Evolutionary conservation across 2,329 filamentous ascomycete species (phyloP), one percentile per base, ranked within the genome.

Genomic region (Ophiostoma angusticollis): DNA sequence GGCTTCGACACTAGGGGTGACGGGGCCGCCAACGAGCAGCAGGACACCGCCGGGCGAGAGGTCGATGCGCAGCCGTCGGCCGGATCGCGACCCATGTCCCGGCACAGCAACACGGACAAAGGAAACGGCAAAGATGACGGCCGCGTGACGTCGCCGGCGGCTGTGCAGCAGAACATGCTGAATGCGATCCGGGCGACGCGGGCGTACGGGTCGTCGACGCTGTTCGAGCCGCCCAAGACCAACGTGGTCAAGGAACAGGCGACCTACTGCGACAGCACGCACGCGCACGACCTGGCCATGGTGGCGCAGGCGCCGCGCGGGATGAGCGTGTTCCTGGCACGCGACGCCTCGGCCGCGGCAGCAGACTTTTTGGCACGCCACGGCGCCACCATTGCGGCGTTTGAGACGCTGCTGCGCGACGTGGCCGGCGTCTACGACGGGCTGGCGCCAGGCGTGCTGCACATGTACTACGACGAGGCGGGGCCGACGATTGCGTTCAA

Each of bases 401-500:
- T 94, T 52, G 77, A 82, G 8, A 56, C 57, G 3, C 55, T 93
- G 5, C 66, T 94, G 7, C 63, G 72, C 21, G 80, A 87, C 12
- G 68, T 85, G 9, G 78, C 74, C 3, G 65, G 64, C 25, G 70
- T 93, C 9, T 96, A 94, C 57, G 69, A 73, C 2, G n/a, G n/a
- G n/a, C 68, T 96, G 18, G 66, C 74, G 1, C 65, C 72, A 0
- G 65, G 71, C 23, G 76, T 77, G 3, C 58, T 96, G 41, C 89
- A 93, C 55, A 81, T 96, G 36, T 96, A 89, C 62, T 85, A 86
- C 51, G 87, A 95, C 50, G 74, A 80, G 29, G 60, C 64, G 3
- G 83, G 85, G 5, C 74, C 73, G 40, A 87, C 85, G 0, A 94
- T 98, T 46, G 91, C 89, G 0, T 98, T 98, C 67, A 98, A 98